Base-by-base conservation (phyloP, 257 asterid genomes). In the Ophiorrhiza pumila region DNA sequence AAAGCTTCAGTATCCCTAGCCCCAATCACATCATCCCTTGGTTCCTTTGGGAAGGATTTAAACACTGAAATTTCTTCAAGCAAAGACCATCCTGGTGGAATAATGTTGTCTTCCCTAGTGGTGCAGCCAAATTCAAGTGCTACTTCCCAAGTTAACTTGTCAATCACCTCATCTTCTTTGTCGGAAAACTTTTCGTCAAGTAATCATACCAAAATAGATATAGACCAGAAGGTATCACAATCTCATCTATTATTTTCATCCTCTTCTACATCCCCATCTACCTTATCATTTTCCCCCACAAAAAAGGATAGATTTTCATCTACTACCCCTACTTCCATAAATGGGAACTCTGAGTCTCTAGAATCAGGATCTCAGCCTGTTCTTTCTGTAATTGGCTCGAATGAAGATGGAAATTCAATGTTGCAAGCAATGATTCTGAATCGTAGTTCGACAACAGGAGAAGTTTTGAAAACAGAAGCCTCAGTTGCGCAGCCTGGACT, bases 401-500 rank as follows among this genome's bases (percentile, higher is more conserved):
- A 83, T 74, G 65, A 58, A 4, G 89, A 82, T 72, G 75, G 43
- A 27, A 55, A 52, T 71, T 71, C 83, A 18, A 64, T 43, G 50
- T 50, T 58, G 34, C 74, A 74, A 67, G 39, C 84, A 71, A 14
- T 18, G 18, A 6, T 61, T 42, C 69, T 66, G 13, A 72, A 45
- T 47, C 46, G 71, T 43, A 74, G 79, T 66, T 81, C 77, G n/a
- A 68, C 67, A 25, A 39, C 78, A 53, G 93, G 78, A 73, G 80
- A 73, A 10, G 73, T 66, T 78, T 56, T 50, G 61, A 73, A 65
- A 70, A 56, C 65, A 50, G 80, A 61, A 80, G 76, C 77, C 73
- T 72, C 91, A 79, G 74, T 76, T 72, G 66, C 83, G 56, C 83
- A 78, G 76, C 74, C 83, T 66, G 80, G 52, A 53, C 78, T 70